A percentile compares a stretch with the other conserved stretches of the same genome.
These are phyloP conservation scores for Lantana camara DNA, from an alignment of 257 asterid genomes.

Conservation along the genomic window DNA sequence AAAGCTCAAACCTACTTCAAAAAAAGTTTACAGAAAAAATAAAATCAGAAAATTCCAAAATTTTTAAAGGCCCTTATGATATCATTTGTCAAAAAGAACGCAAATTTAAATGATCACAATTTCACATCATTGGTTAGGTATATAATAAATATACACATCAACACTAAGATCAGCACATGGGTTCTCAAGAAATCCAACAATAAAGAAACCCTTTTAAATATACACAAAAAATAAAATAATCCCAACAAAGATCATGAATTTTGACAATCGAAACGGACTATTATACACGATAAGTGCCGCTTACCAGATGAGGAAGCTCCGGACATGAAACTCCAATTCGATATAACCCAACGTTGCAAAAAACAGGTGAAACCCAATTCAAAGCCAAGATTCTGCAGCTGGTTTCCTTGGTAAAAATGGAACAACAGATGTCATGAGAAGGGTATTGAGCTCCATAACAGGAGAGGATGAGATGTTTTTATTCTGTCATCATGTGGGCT, in stretches of 20 bases:
- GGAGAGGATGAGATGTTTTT: constrained; percentile 15
- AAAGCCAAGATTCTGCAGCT: constrained; percentile 35
- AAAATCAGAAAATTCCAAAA: constrained; percentile 20
- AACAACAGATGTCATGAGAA: constrained; percentile 30
- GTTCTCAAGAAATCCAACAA: constrained; percentile 21
- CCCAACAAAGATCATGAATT: constrained; percentile 21
- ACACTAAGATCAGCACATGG: constrained; percentile 17
- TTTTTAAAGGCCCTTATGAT: neutral
- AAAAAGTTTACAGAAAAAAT: constrained; percentile 15
- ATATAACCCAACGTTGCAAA: constrained; percentile 23
- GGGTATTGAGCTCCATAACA: constrained; percentile 22
- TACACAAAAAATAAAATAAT: neutral
- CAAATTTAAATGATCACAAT: neutral
- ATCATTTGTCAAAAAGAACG: neutral
- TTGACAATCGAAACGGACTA: neutral
- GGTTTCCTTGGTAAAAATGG: constrained; percentile 29
- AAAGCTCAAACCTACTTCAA: constrained; percentile 12
- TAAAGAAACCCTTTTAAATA: no score
- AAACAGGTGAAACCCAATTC: neutral
- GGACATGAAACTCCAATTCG: constrained; percentile 1
- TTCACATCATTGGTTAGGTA: constrained; percentile 19
- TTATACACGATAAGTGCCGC: neutral
- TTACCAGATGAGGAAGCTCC: constrained; percentile 35
- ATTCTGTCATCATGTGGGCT: constrained; percentile 13
- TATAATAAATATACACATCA: constrained; percentile 18